phyloP scores from a whole-genome alignment of 345 rosid species.

The Geranium rotundifolium region DNA sequence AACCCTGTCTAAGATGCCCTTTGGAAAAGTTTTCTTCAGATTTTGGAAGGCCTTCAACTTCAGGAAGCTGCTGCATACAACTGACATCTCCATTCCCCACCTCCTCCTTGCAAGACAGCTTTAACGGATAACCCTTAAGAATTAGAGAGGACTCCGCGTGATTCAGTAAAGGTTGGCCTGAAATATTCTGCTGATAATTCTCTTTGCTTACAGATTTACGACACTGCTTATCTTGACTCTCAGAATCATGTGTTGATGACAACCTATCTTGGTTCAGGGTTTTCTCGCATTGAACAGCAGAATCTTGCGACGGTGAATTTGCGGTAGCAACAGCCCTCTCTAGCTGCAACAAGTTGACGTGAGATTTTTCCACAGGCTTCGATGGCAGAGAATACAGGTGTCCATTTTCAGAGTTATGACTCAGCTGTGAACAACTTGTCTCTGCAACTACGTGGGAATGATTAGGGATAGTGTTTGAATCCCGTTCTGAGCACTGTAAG shows the following conservation, averaged over 20 bases:
- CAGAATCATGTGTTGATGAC: constrained; percentile 20
- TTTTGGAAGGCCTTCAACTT: constrained; percentile 22
- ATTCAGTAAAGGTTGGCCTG: constrained; percentile 18
- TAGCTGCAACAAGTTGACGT: constrained; percentile 12
- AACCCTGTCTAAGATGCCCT: constrained; percentile 21
- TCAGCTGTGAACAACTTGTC: constrained; percentile 23
- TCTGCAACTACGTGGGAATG: constrained; percentile 21
- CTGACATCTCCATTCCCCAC: constrained; percentile 36
- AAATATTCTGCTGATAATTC: constrained; percentile 18
- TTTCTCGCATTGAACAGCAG: constrained; percentile 22
- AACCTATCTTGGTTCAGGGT: constrained; percentile 22
- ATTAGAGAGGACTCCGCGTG: constrained; percentile 25
- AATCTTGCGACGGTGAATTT: constrained; percentile 16
- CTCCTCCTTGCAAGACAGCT: constrained; percentile 30
- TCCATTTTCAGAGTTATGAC: constrained; percentile 13
- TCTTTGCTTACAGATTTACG: constrained; percentile 16
- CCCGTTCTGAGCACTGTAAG: constrained; percentile 14
- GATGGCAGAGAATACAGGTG: constrained; percentile 28
- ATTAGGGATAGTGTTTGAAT: constrained; percentile 17
- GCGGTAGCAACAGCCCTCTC: constrained; percentile 16
- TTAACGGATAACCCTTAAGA: constrained; percentile 31
- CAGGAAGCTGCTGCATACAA: constrained; percentile 20
- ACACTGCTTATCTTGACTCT: constrained; percentile 10
- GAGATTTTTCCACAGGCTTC: constrained; percentile 18
- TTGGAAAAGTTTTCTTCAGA: constrained; percentile 15